A percentile compares a stretch with the other conserved stretches of the same genome.
Evolutionary conservation across 306 rosid genomes (phyloP).

Genomic region (Dryas drummondii): DNA sequence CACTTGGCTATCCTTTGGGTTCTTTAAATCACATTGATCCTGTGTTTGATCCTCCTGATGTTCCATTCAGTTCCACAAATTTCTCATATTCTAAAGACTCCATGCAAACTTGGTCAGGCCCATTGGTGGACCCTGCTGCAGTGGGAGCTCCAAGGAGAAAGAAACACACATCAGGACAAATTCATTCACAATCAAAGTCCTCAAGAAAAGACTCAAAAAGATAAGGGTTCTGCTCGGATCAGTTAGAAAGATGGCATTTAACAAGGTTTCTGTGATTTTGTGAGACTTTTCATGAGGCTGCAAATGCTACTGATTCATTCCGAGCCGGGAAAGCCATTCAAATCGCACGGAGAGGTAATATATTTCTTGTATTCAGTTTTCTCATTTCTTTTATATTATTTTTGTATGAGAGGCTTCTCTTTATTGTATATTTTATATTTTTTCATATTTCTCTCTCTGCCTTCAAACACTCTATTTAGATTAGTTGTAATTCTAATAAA

Average conservation of each 20-base stretch:
- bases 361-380: constrained; percentile 46
- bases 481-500: constrained; percentile 47
- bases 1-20: constrained; percentile 84
- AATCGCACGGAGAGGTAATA: constrained; percentile 50
- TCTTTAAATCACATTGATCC: constrained; percentile 93
- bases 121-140: constrained; percentile 63
- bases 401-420: constrained; percentile 50
- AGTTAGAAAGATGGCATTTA: constrained; percentile 11
- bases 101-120: constrained; percentile 97
- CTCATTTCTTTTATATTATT: constrained; percentile 40
- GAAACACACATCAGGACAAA: constrained; percentile 67
- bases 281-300: constrained; percentile 44
- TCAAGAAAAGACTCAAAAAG: constrained; percentile 53
- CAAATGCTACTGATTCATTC: constrained; percentile 48
- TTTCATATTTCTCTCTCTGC: constrained; percentile 22
- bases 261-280: constrained; percentile 38
- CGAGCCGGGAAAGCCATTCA: constrained; percentile 45
- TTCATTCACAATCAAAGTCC: constrained; percentile 50
- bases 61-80: constrained; percentile 85
- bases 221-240: constrained; percentile 30
- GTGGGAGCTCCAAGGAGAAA: constrained; percentile 72
- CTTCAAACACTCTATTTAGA: constrained; percentile 36
- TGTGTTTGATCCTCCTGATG: constrained; percentile 75
- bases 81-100: constrained; percentile 70
- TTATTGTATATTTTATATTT: constrained; percentile 65